Base-by-base conservation (phyloP, 805 yeast species). In the Candida pini region DNA sequence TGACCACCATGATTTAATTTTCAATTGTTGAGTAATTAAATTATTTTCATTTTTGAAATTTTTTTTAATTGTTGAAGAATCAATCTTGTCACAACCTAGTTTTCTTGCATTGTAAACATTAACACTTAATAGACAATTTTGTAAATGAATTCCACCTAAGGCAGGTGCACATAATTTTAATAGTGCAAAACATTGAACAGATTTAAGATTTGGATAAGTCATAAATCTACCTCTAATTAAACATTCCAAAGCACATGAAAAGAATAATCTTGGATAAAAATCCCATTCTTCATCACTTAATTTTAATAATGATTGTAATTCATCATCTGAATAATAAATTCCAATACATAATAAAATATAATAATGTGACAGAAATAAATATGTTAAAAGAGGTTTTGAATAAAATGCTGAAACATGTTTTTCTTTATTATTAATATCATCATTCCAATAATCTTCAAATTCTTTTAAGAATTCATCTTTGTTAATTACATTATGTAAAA, bases 401-500 rank as follows among this genome's bases (percentile, higher is more conserved):
- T 55, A 54, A 16, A 35, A 20, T 10, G 49, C 38, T 3, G 54
- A 40, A 6, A 61, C 28, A 36, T 61, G 65, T 22, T 49, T 50
- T 12, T 43, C 50, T 4, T 16, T 22, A 27, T 32, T 34, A 5
- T 29, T 16, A n/a, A n/a, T n/a, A 1, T 40, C 39, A 32, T 49
- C 42, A 4, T 30, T 27, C 62, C 64, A 61, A 33, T 52, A 56
- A 9, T 40, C 28, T 50, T 71, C 50, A 72, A 81, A 64, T 71
- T 84, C 55, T 78, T 74, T 51, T 80, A 86, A 20, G 69, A 83
- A 53, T 58, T 84, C 35, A 67, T 80, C 33, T 68, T 78, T 12
- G 58, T 75, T 39, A 70, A 82, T 54, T 75, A 80, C 55, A 71
- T 80, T 47, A 37, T 68, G 50, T 12, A 56, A 36, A 28, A 51